Percentiles rank a stretch among this genome's conserved stretches.
These are phyloP conservation scores for Cercospora janseana DNA, from an alignment of 2,329 filamentous ascomycete genomes.

Conservation along the genomic window DNA sequence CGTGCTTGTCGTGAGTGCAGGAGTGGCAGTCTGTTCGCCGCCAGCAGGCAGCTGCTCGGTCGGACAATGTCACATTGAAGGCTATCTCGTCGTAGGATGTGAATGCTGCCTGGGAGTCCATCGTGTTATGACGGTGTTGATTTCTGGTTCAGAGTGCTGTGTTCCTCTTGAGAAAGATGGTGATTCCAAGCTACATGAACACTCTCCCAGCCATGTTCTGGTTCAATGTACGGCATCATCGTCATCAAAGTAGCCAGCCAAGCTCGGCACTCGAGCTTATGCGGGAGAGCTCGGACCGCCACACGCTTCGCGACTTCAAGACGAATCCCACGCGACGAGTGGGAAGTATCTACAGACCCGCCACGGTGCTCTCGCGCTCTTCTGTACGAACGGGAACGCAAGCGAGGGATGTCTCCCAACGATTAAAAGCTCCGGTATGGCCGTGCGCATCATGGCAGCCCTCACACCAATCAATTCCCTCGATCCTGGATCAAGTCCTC, in stretches of 20 bases:
- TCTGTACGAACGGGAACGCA: not conserved
- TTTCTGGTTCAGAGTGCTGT: not conserved
- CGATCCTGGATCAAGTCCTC: slow-evolving; percentile 27
- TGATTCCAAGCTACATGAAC: not conserved
- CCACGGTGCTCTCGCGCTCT: not conserved
- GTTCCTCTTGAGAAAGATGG: not conserved
- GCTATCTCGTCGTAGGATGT: not conserved
- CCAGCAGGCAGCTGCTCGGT: slow-evolving; percentile 34
- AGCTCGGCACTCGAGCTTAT: slow-evolving; percentile 1
- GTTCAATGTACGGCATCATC: too few relatives aligned
- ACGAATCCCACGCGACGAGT: slow-evolving; percentile 1
- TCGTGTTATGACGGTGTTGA: not conserved
- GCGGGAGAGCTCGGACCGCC: not conserved
- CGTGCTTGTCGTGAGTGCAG: slow-evolving; percentile 32
- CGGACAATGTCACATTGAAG: not conserved
- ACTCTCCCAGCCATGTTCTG: slow-evolving; percentile 3
- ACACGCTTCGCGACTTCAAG: slow-evolving; percentile 10
- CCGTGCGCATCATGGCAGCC: slow-evolving; percentile 9
- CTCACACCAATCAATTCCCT: slow-evolving; percentile 34
- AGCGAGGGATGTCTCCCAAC: not conserved
- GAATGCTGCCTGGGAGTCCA: not conserved
- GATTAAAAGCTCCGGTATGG: not conserved
- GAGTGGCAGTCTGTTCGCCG: slow-evolving; percentile 34
- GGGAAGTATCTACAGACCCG: not conserved
- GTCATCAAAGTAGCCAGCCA: slow-evolving; percentile 4